Evolutionary conservation across 306 rosid genomes (phyloP), one percentile per base, ranked within the genome.

Genomic region (Urtica urens): DNA sequence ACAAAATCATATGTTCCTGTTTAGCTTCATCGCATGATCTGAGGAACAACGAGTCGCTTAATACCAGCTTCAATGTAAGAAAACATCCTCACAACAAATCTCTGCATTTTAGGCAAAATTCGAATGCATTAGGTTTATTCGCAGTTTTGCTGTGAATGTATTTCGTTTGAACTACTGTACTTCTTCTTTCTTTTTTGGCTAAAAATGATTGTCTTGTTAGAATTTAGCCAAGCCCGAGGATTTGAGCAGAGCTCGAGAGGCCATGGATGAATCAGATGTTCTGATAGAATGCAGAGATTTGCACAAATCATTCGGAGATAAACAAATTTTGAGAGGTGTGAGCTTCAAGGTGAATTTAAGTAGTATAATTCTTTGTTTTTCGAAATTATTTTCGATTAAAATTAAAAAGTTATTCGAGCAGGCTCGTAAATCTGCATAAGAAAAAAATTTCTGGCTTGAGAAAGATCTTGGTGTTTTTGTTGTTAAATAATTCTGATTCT

Each of bases 261-360:
- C 58, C 2, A 72, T 73, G 49, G 77, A 65, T 30, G 93, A 75
- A 56, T 78, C 94, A 51, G 94, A 82, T 73, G 94, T 80, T 67
- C 93, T 92, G 26, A 79, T 92, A 7, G 99, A 92, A 70, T 92
- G 99, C 65, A 78, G 75, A 79, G 83, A 82, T 4, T 87, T 92
- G 24, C 68, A 79, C 53, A 92, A 92, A 64, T 75, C 99, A 23
- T 92, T 92, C 57, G 99, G 96, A 10, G 99, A 86, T 65, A 92
- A 92, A 83, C 64, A 86, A 55, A 80, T 92, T 66, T 59, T 92
- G 64, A 86, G 83, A 80, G 99, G 96, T 67, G 83, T 92, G 60
- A 92, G 76, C 88, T 92, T 92, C 76, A 86, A 92, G 99, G 99
- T 92, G 72, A 77, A 57, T 70, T 56, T 33, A 37, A 61, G n/a